Conservation (phyloP, 106 monocot species). For the Acanthochlamys bracteata region DNA sequence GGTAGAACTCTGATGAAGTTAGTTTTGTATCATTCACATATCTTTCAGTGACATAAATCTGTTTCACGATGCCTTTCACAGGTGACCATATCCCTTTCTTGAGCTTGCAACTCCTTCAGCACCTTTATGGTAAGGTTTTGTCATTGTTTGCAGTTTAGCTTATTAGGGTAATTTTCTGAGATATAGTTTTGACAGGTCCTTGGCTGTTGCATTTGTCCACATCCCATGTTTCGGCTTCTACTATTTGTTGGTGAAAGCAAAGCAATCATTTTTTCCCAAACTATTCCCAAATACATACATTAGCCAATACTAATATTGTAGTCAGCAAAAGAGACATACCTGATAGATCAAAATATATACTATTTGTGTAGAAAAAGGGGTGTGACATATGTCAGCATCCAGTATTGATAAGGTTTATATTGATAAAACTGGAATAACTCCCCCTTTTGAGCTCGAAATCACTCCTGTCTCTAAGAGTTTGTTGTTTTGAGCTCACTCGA, state of each 20-base stretch:
- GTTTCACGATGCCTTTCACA: background rate
- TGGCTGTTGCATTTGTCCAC: constrained; percentile 30
- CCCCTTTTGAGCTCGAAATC: too few relatives aligned
- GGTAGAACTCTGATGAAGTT: too few relatives aligned
- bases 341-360: too few relatives aligned
- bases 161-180: background rate
- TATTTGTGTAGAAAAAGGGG: too few relatives aligned
- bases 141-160: background rate
- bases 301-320: background rate
- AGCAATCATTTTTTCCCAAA: constrained; percentile 18
- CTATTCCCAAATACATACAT: constrained; percentile 22
- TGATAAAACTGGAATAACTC: too few relatives aligned
- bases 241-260: constrained; percentile 28
- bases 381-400: too few relatives aligned
- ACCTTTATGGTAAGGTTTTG: constrained; percentile 28
- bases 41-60: too few relatives aligned
- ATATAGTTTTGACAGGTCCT: constrained; percentile 25
- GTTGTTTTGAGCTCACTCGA: too few relatives aligned
- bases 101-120: constrained; percentile 37
- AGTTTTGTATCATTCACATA: too few relatives aligned
- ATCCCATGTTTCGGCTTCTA: constrained; percentile 42
- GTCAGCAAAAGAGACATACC: too few relatives aligned
- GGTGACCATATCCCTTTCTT: constrained; percentile 68
- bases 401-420: too few relatives aligned
- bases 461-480: too few relatives aligned